phyloP scores from a whole-genome alignment of 2,329 filamentous ascomycete species.

The Nemania serpens region DNA sequence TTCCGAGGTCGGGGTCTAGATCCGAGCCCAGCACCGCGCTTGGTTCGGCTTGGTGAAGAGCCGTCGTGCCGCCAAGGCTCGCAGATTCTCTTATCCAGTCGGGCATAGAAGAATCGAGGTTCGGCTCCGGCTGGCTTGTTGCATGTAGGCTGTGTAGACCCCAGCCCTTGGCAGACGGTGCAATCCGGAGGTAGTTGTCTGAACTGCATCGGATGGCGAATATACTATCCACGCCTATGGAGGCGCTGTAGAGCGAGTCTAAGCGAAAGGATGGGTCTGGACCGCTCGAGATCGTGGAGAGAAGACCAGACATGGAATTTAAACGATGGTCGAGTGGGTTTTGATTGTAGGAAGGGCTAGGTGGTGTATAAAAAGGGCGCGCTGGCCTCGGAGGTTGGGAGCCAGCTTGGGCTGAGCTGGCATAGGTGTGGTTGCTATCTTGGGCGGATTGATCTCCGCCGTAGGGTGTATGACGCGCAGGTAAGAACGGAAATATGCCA shows the following conservation, averaged over 20 bases:
- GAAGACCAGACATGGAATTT: slow-evolving; percentile 7
- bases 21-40: neutral
- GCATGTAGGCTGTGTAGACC: slow-evolving; percentile 27
- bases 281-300: neutral
- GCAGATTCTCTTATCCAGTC: slow-evolving; percentile 22
- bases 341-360: slow-evolving; percentile 8
- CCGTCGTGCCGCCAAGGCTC: neutral
- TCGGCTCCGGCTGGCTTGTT: slow-evolving; percentile 11
- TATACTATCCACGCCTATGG: slow-evolving; percentile 1
- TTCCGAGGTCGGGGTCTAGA: neutral
- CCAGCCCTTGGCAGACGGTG: slow-evolving; percentile 29
- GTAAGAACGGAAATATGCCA: neutral
- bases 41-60: neutral
- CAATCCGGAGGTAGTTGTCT: slow-evolving; percentile 27
- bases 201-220: slow-evolving; percentile 9
- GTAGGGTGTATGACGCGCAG: neutral
- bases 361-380: slow-evolving; percentile 3
- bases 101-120: slow-evolving; percentile 21
- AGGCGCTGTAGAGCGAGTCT: slow-evolving; percentile 12
- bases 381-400: neutral
- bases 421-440: neutral
- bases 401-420: neutral
- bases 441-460: neutral
- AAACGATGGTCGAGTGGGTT: neutral
- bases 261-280: slow-evolving; percentile 7